A percentile compares a stretch with the other conserved stretches of the same genome.
Conservation (phyloP, 177 flowering plant genomes). For the Vitis hybrid region DNA sequence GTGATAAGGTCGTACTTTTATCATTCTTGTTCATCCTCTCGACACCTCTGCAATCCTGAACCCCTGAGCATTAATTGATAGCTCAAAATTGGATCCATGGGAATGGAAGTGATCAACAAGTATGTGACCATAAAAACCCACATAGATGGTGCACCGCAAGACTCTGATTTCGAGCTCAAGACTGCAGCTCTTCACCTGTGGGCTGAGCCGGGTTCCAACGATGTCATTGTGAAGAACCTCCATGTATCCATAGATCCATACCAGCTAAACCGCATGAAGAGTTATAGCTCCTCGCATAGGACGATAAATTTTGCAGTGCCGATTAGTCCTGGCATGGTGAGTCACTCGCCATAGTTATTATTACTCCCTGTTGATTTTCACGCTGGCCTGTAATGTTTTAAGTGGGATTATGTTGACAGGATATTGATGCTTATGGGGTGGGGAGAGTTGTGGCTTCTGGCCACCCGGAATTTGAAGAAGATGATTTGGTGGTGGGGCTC, state of each 20-base stretch:
- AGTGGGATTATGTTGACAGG: conserved; percentile 25
- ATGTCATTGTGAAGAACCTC: conserved; percentile 53
- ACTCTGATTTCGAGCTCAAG: conserved; percentile 55
- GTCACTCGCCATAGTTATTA: background rate
- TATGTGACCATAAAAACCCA: conserved; percentile 38
- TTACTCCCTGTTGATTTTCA: background rate
- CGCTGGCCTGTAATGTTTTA: background rate
- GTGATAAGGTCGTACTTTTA: no score
- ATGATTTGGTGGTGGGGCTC: conserved; percentile 58
- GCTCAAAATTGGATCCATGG: background rate
- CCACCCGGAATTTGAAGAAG: conserved; percentile 47
- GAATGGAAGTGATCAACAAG: conserved; percentile 56
- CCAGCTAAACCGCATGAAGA: conserved; percentile 75
- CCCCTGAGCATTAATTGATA: no score
- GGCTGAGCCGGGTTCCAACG: conserved; percentile 25
- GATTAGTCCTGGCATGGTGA: conserved; percentile 49
- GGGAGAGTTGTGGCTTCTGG: conserved; percentile 68
- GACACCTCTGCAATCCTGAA: no score
- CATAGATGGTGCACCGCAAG: conserved; percentile 47
- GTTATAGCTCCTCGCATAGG: conserved; percentile 45
- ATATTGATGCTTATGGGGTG: conserved; percentile 55
- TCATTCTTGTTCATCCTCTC: no score
- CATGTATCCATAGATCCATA: conserved; percentile 77
- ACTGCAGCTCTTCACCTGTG: conserved; percentile 18
- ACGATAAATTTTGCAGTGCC: conserved; percentile 17